Evolutionary conservation across 1,284 basidiomycete species (phyloP).

Genomic region (Ustilago curta): DNA sequence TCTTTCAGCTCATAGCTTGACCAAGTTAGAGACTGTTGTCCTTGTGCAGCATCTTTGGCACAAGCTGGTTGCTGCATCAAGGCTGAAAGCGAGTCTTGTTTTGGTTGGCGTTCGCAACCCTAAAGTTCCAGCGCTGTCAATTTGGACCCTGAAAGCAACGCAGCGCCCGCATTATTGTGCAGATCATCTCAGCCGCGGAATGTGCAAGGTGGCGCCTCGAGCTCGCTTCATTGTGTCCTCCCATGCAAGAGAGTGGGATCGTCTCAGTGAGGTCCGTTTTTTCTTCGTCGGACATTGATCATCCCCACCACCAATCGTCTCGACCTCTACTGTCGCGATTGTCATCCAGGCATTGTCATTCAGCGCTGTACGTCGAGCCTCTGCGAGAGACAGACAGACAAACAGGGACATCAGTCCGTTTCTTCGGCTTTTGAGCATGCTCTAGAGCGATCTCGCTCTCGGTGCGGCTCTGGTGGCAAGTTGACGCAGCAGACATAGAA

Average conservation of each 20-base stretch:
- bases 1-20: no score
- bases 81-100: neutral
- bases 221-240: neutral
- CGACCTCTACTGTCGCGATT: no score
- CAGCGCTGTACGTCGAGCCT: no score
- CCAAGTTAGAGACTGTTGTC: no score
- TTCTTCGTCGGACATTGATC: neutral
- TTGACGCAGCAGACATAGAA: neutral
- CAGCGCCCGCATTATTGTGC: neutral
- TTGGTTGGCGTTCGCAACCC: neutral
- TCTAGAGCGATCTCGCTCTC: no score
- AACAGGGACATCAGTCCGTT: no score
- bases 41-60: no score
- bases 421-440: no score
- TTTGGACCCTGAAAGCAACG: conserved; percentile 2
- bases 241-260: neutral
- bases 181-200: neutral
- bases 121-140: neutral
- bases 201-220: conserved; percentile 2
- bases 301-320: no score
- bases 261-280: neutral
- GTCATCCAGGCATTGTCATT: no score
- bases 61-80: no score
- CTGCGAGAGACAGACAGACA: no score
- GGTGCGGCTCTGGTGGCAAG: neutral